Base-by-base conservation (phyloP, 441 rosid species). In the Raphanus hybrid region DNA sequence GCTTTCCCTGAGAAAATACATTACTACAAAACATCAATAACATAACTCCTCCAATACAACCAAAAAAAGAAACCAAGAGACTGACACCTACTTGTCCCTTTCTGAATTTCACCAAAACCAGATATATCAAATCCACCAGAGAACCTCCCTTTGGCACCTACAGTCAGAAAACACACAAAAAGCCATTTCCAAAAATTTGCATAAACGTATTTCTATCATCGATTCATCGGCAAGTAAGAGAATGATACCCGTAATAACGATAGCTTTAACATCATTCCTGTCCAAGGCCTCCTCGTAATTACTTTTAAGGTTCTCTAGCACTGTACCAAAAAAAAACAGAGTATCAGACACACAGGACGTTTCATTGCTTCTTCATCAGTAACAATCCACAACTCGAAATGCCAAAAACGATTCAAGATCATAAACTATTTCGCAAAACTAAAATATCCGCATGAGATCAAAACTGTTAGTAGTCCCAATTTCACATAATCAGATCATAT, bases 251-350 rank as follows among this genome's bases (percentile, higher is more conserved):
- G 97, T 86, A 67, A 96, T 77, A 69, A 93, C 98, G 83, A 96
- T 90, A 45, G 98, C 99, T 86, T 91, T 92, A 62, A 96, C 97
- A 86, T 96, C 98, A 77, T 88, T 84, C 86, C 96, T 89, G 65
- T 75, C 85, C 67, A 91, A 82, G 69, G 98, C 98, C 80, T 92
- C 83, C 23, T 88, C 97, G 67, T 80, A 92, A 78, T 80, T 88
- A 15, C 91, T 92, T 77, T 86, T 93, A 86, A 96, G 87, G 82
- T 94, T 89, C 70, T 72, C 15, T 72, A 96, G 81, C 69, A 93
- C 98, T 96, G 87, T 14, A 52, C 64, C n/a, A n/a, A n/a, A 43
- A 0, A 43, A 37, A 37, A 43, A 67, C 58, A 72, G 60, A 70
- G 65, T 52, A 27, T 8, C 43, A n/a, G n/a, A n/a, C n/a, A n/a